Evolutionary conservation across 805 yeast species (phyloP).

Genomic region (Starmerella bombicola): DNA sequence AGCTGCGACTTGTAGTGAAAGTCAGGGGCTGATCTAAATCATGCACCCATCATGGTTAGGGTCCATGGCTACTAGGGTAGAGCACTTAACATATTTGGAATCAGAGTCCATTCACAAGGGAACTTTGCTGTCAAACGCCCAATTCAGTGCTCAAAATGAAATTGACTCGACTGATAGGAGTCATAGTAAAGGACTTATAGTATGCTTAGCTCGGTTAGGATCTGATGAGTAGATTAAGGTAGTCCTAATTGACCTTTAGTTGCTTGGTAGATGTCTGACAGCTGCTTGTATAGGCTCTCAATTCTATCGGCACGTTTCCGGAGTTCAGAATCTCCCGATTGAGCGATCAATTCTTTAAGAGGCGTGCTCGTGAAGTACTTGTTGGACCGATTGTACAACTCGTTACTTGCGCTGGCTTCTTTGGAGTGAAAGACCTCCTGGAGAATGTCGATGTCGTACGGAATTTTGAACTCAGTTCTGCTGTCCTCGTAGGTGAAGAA

Average conservation of each 20-base stretch:
- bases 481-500: conserved; percentile 21
- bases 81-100: no score
- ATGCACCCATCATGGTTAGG: no score
- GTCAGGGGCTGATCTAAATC: no score
- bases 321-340: conserved; percentile 7
- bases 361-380: conserved; percentile 14
- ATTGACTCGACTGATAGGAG: no score
- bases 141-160: no score
- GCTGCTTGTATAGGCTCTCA: conserved; percentile 12
- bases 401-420: conserved; percentile 12
- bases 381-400: conserved; percentile 17
- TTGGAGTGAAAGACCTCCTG: conserved; percentile 15
- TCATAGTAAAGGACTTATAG: no score
- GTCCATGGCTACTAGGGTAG: no score
- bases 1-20: no score
- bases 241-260: conserved; percentile 14
- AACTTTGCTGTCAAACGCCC: no score
- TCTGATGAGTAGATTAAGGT: no score
- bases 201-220: no score
- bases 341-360: conserved; percentile 9
- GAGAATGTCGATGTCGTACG: conserved; percentile 20
- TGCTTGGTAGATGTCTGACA: conserved; percentile 14
- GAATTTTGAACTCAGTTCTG: conserved; percentile 13
- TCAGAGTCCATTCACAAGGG: no score
- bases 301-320: conserved; percentile 9